Evolutionary conservation across 2,329 filamentous ascomycete genomes (phyloP).

Genomic region (Hymenotorrendiella dingleyae): DNA sequence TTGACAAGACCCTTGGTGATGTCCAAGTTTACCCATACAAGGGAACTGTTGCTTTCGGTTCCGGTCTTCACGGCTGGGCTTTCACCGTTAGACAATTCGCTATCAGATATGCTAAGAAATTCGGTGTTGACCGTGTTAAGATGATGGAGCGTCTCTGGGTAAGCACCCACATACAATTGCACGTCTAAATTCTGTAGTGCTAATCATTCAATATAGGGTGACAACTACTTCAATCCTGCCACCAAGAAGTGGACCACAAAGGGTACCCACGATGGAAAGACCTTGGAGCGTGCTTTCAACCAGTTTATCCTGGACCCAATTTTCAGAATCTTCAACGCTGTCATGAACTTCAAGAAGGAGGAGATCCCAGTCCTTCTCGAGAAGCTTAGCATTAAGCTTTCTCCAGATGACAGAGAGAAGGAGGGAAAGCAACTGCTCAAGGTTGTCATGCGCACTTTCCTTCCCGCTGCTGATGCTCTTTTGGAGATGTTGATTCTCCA

Average conservation of each 20-base stretch:
- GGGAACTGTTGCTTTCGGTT: slow-evolving; percentile 98
- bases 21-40: slow-evolving; percentile 97
- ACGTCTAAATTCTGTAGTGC: not conserved
- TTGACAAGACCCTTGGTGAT: slow-evolving; percentile 93
- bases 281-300: slow-evolving; percentile 97
- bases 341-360: slow-evolving; percentile 99
- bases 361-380: slow-evolving; percentile 76
- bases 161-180: slow-evolving; percentile 40
- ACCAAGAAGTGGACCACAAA: slow-evolving; percentile 99
- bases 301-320: slow-evolving; percentile 99
- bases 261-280: slow-evolving; percentile 75
- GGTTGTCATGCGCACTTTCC: slow-evolving; percentile 97
- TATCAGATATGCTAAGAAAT: slow-evolving; percentile 96
- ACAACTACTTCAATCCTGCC: slow-evolving; percentile 99
- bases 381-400: slow-evolving; percentile 94
- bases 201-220: slow-evolving; percentile 49
- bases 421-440: slow-evolving; percentile 98
- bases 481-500: slow-evolving; percentile 99
- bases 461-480: slow-evolving; percentile 95
- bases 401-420: slow-evolving; percentile 78
- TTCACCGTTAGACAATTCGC: slow-evolving; percentile 99
- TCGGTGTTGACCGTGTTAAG: slow-evolving; percentile 99
- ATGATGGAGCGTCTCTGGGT: slow-evolving; percentile 99
- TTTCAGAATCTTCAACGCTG: slow-evolving; percentile 94
- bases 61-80: slow-evolving; percentile 99